A percentile compares a stretch with the other conserved stretches of the same genome.
Evolutionary conservation across 2,329 filamentous ascomycete species (phyloP).

Genomic region (Colletotrichum scovillei): DNA sequence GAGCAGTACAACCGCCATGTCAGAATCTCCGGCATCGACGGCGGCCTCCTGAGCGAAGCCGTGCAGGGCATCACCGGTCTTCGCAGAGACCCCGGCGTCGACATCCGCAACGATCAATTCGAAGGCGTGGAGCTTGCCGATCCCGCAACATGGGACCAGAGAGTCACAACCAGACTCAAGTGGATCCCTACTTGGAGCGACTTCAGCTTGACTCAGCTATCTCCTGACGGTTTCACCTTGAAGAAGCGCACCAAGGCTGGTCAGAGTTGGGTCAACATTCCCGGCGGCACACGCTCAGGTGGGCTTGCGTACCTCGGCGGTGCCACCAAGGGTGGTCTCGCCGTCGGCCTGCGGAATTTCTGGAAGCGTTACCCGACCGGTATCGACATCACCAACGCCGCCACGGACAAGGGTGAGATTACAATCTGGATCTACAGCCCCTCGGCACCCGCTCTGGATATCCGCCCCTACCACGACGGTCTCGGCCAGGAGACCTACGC

Average conservation of each 20-base stretch:
- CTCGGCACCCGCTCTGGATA: conserved; percentile 64
- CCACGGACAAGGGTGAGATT: conserved; percentile 59
- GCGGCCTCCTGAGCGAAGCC: conserved; percentile 67
- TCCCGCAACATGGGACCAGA: conserved; percentile 57
- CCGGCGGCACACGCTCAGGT: conserved; percentile 64
- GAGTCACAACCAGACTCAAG: conserved; percentile 57
- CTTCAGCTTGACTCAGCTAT: conserved; percentile 67
- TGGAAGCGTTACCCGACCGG: conserved; percentile 73
- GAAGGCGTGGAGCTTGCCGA: conserved; percentile 57
- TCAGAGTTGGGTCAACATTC: conserved; percentile 68
- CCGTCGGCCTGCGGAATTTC: conserved; percentile 68
- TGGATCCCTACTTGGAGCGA: conserved; percentile 71
- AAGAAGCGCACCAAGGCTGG: conserved; percentile 70
- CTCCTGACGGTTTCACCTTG: conserved; percentile 69
- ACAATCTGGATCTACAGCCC: conserved; percentile 73
- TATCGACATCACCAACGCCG: conserved; percentile 65
- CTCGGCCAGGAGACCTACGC: conserved; percentile 66
- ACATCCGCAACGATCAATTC: conserved; percentile 61
- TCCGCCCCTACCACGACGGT: conserved; percentile 68
- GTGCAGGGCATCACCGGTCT: conserved; percentile 71
- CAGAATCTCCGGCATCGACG: conserved; percentile 64
- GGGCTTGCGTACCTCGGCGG: conserved; percentile 70
- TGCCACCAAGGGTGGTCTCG: conserved; percentile 67
- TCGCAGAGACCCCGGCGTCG: conserved; percentile 62
- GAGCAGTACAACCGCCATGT: conserved; percentile 70